Conservation (phyloP, 139 green algal genomes). For the Chlamydomonas asymmetrica region DNA sequence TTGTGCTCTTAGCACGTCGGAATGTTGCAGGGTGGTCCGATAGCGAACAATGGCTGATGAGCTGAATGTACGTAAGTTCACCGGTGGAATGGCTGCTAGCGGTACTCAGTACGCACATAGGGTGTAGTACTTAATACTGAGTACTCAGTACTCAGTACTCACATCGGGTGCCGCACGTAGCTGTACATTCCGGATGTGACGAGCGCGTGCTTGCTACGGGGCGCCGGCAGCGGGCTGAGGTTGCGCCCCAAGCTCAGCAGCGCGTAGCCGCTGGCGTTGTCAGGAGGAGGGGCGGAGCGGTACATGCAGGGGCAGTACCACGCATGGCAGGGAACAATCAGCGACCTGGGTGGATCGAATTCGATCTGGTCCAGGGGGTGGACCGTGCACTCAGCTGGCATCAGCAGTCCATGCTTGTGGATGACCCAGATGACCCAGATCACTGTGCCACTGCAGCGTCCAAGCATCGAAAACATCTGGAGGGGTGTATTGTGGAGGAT, state of each 20-base stretch:
- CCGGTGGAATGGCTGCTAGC: no score
- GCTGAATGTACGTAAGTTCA: no score
- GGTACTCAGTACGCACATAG: no score
- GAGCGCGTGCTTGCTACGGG: slow-evolving; percentile 44
- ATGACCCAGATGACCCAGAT: background rate
- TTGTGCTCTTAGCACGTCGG: no score
- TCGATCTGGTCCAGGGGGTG: background rate
- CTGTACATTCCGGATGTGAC: slow-evolving; percentile 49
- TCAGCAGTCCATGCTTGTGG: background rate
- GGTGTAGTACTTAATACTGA: background rate
- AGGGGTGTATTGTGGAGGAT: no score
- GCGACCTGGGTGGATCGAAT: background rate
- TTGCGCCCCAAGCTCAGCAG: slow-evolving; percentile 49
- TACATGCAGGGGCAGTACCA: no score
- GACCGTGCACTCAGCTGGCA: background rate
- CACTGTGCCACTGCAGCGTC: background rate
- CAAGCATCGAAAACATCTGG: no score
- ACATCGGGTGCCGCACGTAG: slow-evolving; percentile 52
- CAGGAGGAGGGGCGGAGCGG: no score
- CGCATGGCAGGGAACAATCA: slow-evolving; percentile 8
- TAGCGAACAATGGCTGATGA: no score
- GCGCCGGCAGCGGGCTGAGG: slow-evolving; percentile 53
- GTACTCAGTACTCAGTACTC: background rate
- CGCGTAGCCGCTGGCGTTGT: slow-evolving; percentile 40
- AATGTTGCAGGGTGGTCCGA: no score